Percentiles rank a stretch among this genome's conserved stretches.
phyloP scores from a whole-genome alignment of 176 grass and related monocot species.

The Olyra latifolia region DNA sequence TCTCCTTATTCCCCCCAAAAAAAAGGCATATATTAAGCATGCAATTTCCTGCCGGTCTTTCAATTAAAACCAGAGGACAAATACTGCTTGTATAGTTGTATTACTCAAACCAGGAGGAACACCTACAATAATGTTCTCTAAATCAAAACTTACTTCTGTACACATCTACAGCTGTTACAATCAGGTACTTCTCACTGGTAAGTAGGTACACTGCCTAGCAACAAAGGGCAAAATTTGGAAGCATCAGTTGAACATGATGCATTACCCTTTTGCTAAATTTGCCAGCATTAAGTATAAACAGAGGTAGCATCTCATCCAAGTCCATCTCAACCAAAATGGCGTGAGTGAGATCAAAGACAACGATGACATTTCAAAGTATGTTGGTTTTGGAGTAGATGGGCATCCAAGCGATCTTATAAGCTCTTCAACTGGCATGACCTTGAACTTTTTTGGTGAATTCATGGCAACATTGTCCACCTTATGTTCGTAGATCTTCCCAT shows the following conservation, averaged over 20 bases:
- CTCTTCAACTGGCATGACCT: slow-evolving; percentile 59
- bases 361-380: slow-evolving; percentile 52
- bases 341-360: not conserved
- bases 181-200: slow-evolving; percentile 11
- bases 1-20: too few relatives aligned
- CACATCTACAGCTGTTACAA: slow-evolving; percentile 23
- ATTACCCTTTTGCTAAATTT: slow-evolving; percentile 41
- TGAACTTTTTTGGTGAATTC: slow-evolving; percentile 63
- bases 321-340: slow-evolving; percentile 50
- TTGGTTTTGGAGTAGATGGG: slow-evolving; percentile 73
- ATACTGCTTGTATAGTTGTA: too few relatives aligned
- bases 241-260: slow-evolving; percentile 12
- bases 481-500: slow-evolving; percentile 85
- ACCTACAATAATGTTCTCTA: slow-evolving; percentile 1
- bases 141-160: slow-evolving; percentile 22
- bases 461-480: slow-evolving; percentile 73
- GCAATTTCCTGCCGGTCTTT: not conserved
- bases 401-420: slow-evolving; percentile 68
- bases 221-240: slow-evolving; percentile 41
- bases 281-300: slow-evolving; percentile 36
- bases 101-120: not conserved
- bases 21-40: not conserved
- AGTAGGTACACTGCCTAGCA: slow-evolving; percentile 26
- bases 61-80: not conserved
- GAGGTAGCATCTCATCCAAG: slow-evolving; percentile 47